phyloP scores from a whole-genome alignment of 306 rosid genomes.

The Lupinus albus region DNA sequence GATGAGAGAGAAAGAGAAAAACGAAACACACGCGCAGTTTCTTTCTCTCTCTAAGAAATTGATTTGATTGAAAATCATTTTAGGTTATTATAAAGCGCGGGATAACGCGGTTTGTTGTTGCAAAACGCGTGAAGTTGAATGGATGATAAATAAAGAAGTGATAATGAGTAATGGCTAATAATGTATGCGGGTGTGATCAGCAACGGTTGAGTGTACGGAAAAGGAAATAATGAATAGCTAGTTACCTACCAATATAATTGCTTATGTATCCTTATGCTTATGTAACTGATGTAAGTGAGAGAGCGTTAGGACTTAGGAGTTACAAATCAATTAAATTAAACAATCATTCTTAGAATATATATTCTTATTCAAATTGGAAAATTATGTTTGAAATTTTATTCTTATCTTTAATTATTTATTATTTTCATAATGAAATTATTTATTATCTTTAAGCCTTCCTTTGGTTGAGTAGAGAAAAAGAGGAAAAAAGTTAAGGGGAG shows the following conservation, averaged over 20 bases:
- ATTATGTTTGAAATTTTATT: no score
- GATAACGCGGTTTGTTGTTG: slow-evolving; percentile 51
- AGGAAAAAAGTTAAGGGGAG: no score
- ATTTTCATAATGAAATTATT: no score
- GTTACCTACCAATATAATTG: not conserved
- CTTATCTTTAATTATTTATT: no score
- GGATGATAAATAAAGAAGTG: not conserved
- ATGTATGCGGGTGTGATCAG: not conserved
- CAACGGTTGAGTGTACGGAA: slow-evolving; percentile 13
- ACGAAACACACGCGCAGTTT: not conserved
- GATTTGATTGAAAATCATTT: not conserved
- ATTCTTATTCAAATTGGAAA: no score
- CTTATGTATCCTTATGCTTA: slow-evolving; percentile 1
- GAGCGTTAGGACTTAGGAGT: no score
- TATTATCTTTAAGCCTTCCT: no score
- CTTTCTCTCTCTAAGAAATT: not conserved
- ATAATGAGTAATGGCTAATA: no score
- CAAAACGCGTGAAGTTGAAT: slow-evolving; percentile 17
- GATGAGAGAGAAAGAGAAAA: slow-evolving; percentile 18
- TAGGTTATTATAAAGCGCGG: slow-evolving; percentile 1
- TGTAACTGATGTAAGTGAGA: no score
- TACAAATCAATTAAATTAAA: no score
- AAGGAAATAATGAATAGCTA: slow-evolving; percentile 5
- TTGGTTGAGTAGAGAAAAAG: no score
- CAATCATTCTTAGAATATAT: no score